Evolutionary conservation across 768 basidiomycete species (phyloP).

Genomic region (Rhizopogon salebrosus): DNA sequence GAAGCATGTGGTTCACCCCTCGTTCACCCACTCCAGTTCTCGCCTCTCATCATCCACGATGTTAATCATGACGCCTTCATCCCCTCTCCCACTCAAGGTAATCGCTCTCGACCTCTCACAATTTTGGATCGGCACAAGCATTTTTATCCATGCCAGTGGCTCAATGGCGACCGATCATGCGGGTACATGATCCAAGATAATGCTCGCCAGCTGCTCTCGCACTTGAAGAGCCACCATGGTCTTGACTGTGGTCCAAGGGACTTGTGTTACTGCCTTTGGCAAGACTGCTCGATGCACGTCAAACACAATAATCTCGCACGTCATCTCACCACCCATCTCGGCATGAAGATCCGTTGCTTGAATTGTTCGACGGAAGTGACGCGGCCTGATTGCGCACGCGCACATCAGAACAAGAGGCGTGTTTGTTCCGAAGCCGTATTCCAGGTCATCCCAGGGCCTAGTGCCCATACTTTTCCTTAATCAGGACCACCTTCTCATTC

Average conservation of each 20-base stretch:
- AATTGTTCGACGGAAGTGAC: neutral
- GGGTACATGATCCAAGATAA: neutral
- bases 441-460: neutral
- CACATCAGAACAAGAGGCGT: neutral
- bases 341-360: neutral
- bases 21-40: no score
- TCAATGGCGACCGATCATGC: no score
- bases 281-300: neutral
- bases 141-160: no score
- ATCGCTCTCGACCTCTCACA: no score
- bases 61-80: no score
- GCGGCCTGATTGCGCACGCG: neutral
- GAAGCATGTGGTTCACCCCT: no score
- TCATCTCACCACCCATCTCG: conserved; percentile 4
- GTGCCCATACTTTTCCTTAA: neutral
- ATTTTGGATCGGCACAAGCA: no score
- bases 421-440: neutral
- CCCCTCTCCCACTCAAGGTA: no score
- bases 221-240: neutral
- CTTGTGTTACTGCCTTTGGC: neutral
- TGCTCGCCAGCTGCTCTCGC: neutral
- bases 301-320: conserved; percentile 1
- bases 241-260: neutral
- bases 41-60: no score
- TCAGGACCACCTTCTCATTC: no score